These are phyloP conservation scores for Kurtzmaniella fragi DNA, from an alignment of 805 yeast species.

Conservation along the genomic window DNA sequence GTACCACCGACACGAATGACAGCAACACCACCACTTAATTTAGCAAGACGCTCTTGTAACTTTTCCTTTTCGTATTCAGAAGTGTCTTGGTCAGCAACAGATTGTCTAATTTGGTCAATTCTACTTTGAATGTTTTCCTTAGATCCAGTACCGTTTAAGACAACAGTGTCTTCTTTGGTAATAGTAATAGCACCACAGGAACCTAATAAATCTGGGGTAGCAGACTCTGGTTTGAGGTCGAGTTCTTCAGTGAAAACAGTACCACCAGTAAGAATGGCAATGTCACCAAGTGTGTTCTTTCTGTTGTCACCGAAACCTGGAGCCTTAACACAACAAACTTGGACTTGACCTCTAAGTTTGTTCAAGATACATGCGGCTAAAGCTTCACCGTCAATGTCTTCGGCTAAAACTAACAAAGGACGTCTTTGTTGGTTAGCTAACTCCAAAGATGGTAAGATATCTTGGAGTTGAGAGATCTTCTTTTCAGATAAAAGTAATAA, in stretches of 20 bases:
- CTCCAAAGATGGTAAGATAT: constrained; percentile 88
- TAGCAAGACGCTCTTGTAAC: constrained; percentile 95
- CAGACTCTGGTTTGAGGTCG: constrained; percentile 92
- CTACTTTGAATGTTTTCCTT: constrained; percentile 77
- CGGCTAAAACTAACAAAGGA: constrained; percentile 90
- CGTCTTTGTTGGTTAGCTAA: constrained; percentile 89
- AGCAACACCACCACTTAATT: constrained; percentile 97
- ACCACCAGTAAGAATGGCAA: constrained; percentile 93
- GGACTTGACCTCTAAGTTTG: constrained; percentile 97
- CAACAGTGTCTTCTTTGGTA: constrained; percentile 93
- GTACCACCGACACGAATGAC: constrained; percentile 96
- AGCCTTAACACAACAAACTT: constrained; percentile 95
- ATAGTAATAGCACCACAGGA: constrained; percentile 86
- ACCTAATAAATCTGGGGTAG: constrained; percentile 85
- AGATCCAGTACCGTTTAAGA: constrained; percentile 87
- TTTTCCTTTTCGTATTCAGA: constrained; percentile 94
- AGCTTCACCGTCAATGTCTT: constrained; percentile 97
- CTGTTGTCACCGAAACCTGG: constrained; percentile 99
- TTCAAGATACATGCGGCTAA: constrained; percentile 95
- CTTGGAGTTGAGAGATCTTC: constrained; percentile 86
- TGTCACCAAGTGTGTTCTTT: constrained; percentile 91
- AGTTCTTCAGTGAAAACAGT: constrained; percentile 88
- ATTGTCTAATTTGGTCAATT: constrained; percentile 88
- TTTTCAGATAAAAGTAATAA: constrained; percentile 80
- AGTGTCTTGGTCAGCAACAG: constrained; percentile 69